Evolutionary conservation across 1,284 basidiomycete species (phyloP), one percentile per base, ranked within the genome.

Genomic region (Schizopora paradoxa): DNA sequence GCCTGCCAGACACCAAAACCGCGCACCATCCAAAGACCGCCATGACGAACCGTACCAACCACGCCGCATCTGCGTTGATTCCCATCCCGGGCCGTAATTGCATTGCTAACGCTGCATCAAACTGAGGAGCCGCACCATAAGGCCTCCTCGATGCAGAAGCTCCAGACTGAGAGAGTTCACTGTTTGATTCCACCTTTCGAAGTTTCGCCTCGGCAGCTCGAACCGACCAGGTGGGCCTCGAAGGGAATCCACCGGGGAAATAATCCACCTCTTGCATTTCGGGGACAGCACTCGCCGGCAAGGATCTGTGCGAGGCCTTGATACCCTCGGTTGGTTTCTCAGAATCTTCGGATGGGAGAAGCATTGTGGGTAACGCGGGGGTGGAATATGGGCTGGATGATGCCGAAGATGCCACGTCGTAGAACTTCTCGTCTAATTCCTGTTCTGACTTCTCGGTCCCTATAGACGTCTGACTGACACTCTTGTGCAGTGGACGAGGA

Each of bases 11-110:
- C 10, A 69, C 55, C 18, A 69, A 51, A 32, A 82, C 68, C 23
- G 76, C 71, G 55, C 87, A 72, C 85, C 85, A 87, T 10, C 84
- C 85, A 60, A 84, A 86, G 61, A 86, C 73, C 19, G 79, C 70
- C 80, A 87, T 84, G 61, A 87, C 60, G 60, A 86, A 86, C 46
- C 82, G 66, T 38, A 86, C 80, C 66, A 86, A 73, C 83, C 83
- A 87, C 26, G 84, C 83, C 7, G 82, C 73, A 55, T 87, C 85
- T 18, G 82, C 78, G 37, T 80, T 77, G 11, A 74, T 58, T 26
- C 81, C 80, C 19, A 83, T 61, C 2, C 82, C 79, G 6, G 81
- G 81, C 19, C 80, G 70, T 36, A 85, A 69, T 59, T 86, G 83
- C 80, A 86, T 77, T 33, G 80, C 81, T n/a, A 86, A 72, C 19